These are phyloP conservation scores for Arabidopsis suecica DNA, from an alignment of 345 rosid species.

Conservation along the genomic window DNA sequence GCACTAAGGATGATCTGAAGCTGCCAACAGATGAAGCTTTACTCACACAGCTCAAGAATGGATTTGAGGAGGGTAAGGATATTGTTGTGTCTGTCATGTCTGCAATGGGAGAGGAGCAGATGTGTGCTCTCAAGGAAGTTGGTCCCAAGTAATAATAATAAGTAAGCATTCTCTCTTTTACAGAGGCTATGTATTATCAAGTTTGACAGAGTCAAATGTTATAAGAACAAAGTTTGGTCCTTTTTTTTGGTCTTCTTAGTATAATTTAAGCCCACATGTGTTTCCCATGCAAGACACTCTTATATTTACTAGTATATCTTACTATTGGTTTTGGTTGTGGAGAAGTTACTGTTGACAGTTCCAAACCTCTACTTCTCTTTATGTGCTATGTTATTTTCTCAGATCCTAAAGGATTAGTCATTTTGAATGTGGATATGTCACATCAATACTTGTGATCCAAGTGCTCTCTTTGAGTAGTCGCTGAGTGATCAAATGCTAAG, in stretches of 20 bases:
- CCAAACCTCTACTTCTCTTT: not conserved
- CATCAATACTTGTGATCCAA: slow-evolving; percentile 1
- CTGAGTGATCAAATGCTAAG: slow-evolving; percentile 50
- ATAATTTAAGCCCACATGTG: slow-evolving; percentile 1
- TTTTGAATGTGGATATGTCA: slow-evolving; percentile 2
- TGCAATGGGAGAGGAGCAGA: slow-evolving; percentile 91
- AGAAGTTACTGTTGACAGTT: slow-evolving; percentile 17
- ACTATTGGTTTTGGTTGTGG: slow-evolving; percentile 15
- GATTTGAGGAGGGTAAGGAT: slow-evolving; percentile 73
- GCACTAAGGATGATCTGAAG: slow-evolving; percentile 78
- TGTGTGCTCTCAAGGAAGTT: slow-evolving; percentile 73
- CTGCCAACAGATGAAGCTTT: slow-evolving; percentile 73
- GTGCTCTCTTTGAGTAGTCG: slow-evolving; percentile 59
- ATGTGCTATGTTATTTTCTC: not conserved
- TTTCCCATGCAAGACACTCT: not conserved
- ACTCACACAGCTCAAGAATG: slow-evolving; percentile 68
- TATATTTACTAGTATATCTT: slow-evolving; percentile 8
- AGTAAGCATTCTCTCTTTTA: not conserved
- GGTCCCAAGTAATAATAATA: slow-evolving; percentile 53
- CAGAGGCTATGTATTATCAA: slow-evolving; percentile 18
- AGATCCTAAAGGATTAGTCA: not conserved
- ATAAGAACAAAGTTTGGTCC: slow-evolving; percentile 15
- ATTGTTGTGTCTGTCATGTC: slow-evolving; percentile 76
- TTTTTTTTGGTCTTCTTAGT: not conserved
- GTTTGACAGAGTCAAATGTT: slow-evolving; percentile 10